A percentile compares a stretch with the other conserved stretches of the same genome.
These are phyloP conservation scores for Amanita rubescens DNA, from an alignment of 768 basidiomycete species.

Conservation along the genomic window DNA sequence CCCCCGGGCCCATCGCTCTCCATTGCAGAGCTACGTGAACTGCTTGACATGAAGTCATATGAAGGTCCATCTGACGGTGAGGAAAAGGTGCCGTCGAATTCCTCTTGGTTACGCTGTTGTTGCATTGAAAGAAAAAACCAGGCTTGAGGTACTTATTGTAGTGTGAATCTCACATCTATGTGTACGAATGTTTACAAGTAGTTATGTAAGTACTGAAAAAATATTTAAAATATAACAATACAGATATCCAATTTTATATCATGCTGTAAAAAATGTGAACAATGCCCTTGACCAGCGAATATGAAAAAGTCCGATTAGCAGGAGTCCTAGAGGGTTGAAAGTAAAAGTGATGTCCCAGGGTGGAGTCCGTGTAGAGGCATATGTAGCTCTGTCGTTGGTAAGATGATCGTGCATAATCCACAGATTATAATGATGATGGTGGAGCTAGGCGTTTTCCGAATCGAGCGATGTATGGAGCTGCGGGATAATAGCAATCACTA, in stretches of 20 bases:
- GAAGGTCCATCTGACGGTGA: not conserved
- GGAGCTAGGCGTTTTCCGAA: slow-evolving; percentile 35
- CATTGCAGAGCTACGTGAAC: not conserved
- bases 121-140: not conserved
- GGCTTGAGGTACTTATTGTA: not conserved
- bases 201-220: too few species aligned
- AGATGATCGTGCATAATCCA: not conserved
- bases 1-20: not conserved
- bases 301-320: not conserved
- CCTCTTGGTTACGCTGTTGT: not conserved
- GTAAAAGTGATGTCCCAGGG: not conserved
- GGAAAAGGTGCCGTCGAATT: not conserved
- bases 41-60: not conserved
- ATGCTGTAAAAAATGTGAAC: not conserved
- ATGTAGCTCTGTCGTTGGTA: not conserved
- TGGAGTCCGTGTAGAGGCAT: not conserved
- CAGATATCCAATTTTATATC: slow-evolving; percentile 1
- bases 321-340: not conserved
- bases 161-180: not conserved
- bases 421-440: slow-evolving; percentile 6
- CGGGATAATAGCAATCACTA: too few species aligned
- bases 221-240: not conserved
- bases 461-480: slow-evolving; percentile 32
- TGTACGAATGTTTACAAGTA: too few species aligned
- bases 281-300: not conserved